phyloP scores from a whole-genome alignment of 2,329 filamentous ascomycete species.

The Meredithiella fracta region DNA sequence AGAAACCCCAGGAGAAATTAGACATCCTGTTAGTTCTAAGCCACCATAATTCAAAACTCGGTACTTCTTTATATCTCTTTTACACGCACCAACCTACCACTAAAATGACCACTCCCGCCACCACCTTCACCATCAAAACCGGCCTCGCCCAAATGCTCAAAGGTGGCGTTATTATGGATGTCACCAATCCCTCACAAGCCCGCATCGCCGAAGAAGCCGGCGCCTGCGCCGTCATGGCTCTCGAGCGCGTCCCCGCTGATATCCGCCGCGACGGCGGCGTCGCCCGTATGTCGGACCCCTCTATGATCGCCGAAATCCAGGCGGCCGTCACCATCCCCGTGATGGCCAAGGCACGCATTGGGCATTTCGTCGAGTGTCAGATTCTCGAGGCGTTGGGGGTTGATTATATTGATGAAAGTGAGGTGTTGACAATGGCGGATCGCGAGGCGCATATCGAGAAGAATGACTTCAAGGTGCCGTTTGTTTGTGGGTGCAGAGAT shows the following conservation, averaged over 20 bases:
- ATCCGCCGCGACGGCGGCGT: conserved; percentile 87
- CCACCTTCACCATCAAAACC: conserved; percentile 69
- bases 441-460: conserved; percentile 86
- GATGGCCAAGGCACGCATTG: conserved; percentile 97
- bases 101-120: conserved; percentile 14
- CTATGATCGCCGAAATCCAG: conserved; percentile 93
- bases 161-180: conserved; percentile 99
- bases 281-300: conserved; percentile 88
- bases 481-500: conserved; percentile 92
- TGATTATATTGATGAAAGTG: conserved; percentile 96
- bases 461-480: conserved; percentile 63
- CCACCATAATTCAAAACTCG: background rate
- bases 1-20: background rate
- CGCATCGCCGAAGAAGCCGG: conserved; percentile 96
- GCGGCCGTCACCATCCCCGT: conserved; percentile 88
- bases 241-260: conserved; percentile 92
- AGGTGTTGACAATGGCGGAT: conserved; percentile 92
- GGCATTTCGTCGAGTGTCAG: conserved; percentile 96
- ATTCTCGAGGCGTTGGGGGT: conserved; percentile 89
- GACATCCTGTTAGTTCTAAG: background rate
- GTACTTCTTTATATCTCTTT: background rate
- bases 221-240: conserved; percentile 91
- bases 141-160: conserved; percentile 96
- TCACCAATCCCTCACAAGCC: conserved; percentile 82
- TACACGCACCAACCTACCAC: background rate